Percentiles rank a stretch among this genome's conserved stretches.
Evolutionary conservation across 2,329 filamentous ascomycete species (phyloP).

Genomic region (Talaromyces islandicus): DNA sequence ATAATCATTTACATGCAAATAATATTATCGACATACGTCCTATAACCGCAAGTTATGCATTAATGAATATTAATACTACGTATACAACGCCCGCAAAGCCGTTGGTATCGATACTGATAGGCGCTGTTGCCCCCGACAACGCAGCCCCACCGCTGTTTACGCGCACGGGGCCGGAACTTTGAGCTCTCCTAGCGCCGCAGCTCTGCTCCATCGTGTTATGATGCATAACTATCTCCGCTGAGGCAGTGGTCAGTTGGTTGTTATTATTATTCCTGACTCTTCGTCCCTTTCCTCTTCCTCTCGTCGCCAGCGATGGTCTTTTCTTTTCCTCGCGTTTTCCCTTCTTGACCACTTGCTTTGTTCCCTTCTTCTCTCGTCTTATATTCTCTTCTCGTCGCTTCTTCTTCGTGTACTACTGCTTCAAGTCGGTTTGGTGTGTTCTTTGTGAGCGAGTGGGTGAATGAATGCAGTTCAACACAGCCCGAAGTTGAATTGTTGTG

Average conservation of each 20-base stretch:
- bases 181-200: not conserved
- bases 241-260: not conserved
- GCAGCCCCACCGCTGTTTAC: conserved; percentile 8
- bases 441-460: not conserved
- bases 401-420: not conserved
- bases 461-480: not conserved
- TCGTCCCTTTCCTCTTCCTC: not conserved
- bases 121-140: conserved; percentile 11
- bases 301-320: not conserved
- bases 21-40: no score
- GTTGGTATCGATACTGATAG: not conserved
- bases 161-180: conserved; percentile 10
- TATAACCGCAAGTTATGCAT: no score
- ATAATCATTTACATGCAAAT: no score
- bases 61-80: no score
- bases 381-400: not conserved
- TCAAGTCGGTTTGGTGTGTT: not conserved
- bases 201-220: not conserved
- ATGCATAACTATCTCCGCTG: not conserved
- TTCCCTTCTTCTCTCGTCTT: not conserved
- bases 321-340: not conserved
- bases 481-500: not conserved
- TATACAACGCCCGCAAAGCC: no score
- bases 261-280: not conserved
- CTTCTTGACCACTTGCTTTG: not conserved